phyloP scores from a whole-genome alignment of 2,329 filamentous ascomycete species.

The Trichoderma citrinoviride region DNA sequence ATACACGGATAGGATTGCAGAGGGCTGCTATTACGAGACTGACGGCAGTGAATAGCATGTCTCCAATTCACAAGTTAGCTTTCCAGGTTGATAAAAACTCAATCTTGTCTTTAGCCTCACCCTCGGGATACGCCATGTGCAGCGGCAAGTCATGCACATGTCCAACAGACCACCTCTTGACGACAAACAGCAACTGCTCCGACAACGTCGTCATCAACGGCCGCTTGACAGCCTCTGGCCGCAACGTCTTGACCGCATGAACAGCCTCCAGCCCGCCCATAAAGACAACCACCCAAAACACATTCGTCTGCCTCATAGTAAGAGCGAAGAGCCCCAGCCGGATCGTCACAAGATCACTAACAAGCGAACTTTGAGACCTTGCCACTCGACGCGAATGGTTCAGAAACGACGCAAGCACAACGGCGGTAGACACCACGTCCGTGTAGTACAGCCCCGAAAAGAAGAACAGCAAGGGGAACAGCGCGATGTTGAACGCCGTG shows the following conservation, averaged over 20 bases:
- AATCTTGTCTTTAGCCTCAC: constrained; percentile 38
- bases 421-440: constrained; percentile 76
- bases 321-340: constrained; percentile 64
- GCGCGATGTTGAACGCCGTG: constrained; percentile 71
- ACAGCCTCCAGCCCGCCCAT: constrained; percentile 62
- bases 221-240: constrained; percentile 32
- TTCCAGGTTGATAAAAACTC: not conserved
- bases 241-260: constrained; percentile 48
- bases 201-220: constrained; percentile 34
- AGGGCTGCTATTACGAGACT: constrained; percentile 62
- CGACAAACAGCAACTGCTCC: constrained; percentile 40
- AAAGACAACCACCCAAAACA: constrained; percentile 88
- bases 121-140: constrained; percentile 47
- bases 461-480: constrained; percentile 93
- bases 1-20: constrained; percentile 46
- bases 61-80: constrained; percentile 37
- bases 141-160: constrained; percentile 56
- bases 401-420: constrained; percentile 69
- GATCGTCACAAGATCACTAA: constrained; percentile 46
- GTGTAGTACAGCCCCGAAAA: constrained; percentile 96
- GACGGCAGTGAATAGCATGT: constrained; percentile 55
- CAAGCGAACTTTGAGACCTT: constrained; percentile 31
- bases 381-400: constrained; percentile 50
- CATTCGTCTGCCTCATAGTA: constrained; percentile 87
- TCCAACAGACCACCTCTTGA: constrained; percentile 47